A percentile compares a stretch with the other conserved stretches of the same genome.
phyloP scores from a whole-genome alignment of 148 eudicot species.

The Nepenthes gracilis region DNA sequence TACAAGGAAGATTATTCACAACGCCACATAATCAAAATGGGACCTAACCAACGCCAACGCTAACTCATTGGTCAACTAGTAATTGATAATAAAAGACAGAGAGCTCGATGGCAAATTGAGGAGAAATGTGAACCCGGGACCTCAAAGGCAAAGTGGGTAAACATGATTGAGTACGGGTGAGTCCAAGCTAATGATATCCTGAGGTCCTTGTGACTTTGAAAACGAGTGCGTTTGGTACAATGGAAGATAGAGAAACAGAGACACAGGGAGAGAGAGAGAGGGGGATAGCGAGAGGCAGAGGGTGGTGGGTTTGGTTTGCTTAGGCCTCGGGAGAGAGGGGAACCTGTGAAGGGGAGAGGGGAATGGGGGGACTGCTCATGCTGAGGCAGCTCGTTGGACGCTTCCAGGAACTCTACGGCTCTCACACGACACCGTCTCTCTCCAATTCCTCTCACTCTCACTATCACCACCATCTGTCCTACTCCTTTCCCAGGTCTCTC shows the following conservation, averaged over 20 bases:
- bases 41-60: too few relatives aligned
- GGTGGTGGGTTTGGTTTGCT: slow-evolving; percentile 1
- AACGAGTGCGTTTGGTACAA: neutral
- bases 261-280: slow-evolving; percentile 3
- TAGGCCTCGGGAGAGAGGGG: slow-evolving; percentile 14
- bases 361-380: slow-evolving; percentile 31
- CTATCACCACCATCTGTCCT: slow-evolving; percentile 7
- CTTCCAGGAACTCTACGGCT: slow-evolving; percentile 42
- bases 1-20: too few relatives aligned
- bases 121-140: too few relatives aligned
- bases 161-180: slow-evolving; percentile 10
- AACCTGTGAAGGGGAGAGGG: slow-evolving; percentile 10
- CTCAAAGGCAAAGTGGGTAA: too few relatives aligned
- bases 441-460: slow-evolving; percentile 9
- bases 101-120: too few relatives aligned
- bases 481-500: neutral
- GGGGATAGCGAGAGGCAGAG: slow-evolving; percentile 4
- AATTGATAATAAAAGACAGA: too few relatives aligned
- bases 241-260: neutral
- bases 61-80: too few relatives aligned
- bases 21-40: too few relatives aligned
- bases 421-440: slow-evolving; percentile 12
- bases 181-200: slow-evolving; percentile 13
- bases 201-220: slow-evolving; percentile 2
- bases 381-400: slow-evolving; percentile 63